These are phyloP conservation scores for Fusarium acutatum DNA, from an alignment of 2,329 filamentous ascomycete species.

Conservation along the genomic window DNA sequence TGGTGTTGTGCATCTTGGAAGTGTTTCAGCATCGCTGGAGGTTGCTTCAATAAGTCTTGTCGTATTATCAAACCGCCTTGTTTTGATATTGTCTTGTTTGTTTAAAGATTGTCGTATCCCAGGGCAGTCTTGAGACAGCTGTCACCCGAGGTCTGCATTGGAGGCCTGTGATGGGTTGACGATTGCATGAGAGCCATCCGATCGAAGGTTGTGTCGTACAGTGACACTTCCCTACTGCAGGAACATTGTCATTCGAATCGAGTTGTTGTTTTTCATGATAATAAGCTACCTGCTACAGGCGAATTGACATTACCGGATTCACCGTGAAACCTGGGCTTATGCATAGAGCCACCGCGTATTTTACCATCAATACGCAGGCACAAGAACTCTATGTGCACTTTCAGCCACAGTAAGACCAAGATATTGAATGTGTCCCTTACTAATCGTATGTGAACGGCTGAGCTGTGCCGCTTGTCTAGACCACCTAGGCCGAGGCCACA, in stretches of 20 bases:
- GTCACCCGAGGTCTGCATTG: constrained; percentile 18
- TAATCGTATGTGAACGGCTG: constrained; percentile 2
- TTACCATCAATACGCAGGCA: constrained; percentile 1
- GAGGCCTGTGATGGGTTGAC: constrained; percentile 10
- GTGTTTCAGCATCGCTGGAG: constrained; percentile 27
- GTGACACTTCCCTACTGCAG: constrained; percentile 9
- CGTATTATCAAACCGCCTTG: constrained; percentile 6
- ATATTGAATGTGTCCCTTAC: not conserved
- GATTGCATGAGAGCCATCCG: not conserved
- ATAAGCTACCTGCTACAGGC: not conserved
- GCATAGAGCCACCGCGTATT: not conserved
- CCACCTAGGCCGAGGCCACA: constrained; percentile 10
- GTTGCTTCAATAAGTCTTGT: constrained; percentile 18
- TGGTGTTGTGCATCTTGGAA: not conserved
- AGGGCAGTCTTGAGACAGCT: constrained; percentile 16
- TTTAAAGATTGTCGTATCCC: not conserved
- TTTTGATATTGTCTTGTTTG: constrained; percentile 6
- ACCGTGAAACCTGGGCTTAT: constrained; percentile 3
- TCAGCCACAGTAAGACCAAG: constrained; percentile 26
- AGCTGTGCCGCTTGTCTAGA: constrained; percentile 28
- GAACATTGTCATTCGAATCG: constrained; percentile 3
- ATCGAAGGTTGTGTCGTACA: constrained; percentile 16
- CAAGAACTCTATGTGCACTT: constrained; percentile 1
- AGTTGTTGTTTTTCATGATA: not conserved
- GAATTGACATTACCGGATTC: not conserved